These are phyloP conservation scores for Earliella scabrosa DNA, from an alignment of 1,284 basidiomycete species.

Conservation along the genomic window DNA sequence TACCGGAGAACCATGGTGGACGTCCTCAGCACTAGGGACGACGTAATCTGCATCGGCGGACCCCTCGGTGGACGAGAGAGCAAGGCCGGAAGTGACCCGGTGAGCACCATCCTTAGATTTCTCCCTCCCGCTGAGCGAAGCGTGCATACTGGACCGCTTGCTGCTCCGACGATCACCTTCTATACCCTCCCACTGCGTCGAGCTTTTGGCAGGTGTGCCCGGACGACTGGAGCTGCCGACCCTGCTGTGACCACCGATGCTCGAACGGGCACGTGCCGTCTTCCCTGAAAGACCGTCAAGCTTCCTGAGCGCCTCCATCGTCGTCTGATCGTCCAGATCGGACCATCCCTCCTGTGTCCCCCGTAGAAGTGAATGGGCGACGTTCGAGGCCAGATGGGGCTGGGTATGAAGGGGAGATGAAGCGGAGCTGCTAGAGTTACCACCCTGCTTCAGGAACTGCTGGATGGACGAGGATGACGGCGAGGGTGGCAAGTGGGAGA, in stretches of 20 bases:
- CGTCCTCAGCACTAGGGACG: slow-evolving; percentile 54
- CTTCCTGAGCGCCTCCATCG: slow-evolving; percentile 91
- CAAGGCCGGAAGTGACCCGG: slow-evolving; percentile 41
- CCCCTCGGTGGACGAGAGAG: slow-evolving; percentile 41
- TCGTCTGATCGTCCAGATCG: slow-evolving; percentile 83
- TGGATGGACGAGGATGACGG: slow-evolving; percentile 86
- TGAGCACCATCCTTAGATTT: slow-evolving; percentile 34
- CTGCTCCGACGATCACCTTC: slow-evolving; percentile 52
- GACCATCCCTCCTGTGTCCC: slow-evolving; percentile 87
- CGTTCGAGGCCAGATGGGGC: slow-evolving; percentile 60
- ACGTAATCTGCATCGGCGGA: slow-evolving; percentile 40
- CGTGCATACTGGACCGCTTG: slow-evolving; percentile 52
- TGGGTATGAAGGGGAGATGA: slow-evolving; percentile 47
- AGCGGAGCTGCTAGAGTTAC: slow-evolving; percentile 47
- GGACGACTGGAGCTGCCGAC: slow-evolving; percentile 73
- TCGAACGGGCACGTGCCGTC: slow-evolving; percentile 60
- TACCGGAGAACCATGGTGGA: slow-evolving; percentile 41
- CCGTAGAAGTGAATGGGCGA: slow-evolving; percentile 76
- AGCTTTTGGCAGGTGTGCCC: slow-evolving; percentile 66
- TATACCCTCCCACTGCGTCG: slow-evolving; percentile 71
- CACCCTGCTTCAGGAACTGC: slow-evolving; percentile 72
- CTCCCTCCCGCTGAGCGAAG: slow-evolving; percentile 34
- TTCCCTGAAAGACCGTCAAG: slow-evolving; percentile 89
- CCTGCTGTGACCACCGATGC: slow-evolving; percentile 66
- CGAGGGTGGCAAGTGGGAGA: slow-evolving; percentile 87